Base-by-base conservation (phyloP, 2,329 filamentous ascomycete genomes). In the Corynespora cassiicola region DNA sequence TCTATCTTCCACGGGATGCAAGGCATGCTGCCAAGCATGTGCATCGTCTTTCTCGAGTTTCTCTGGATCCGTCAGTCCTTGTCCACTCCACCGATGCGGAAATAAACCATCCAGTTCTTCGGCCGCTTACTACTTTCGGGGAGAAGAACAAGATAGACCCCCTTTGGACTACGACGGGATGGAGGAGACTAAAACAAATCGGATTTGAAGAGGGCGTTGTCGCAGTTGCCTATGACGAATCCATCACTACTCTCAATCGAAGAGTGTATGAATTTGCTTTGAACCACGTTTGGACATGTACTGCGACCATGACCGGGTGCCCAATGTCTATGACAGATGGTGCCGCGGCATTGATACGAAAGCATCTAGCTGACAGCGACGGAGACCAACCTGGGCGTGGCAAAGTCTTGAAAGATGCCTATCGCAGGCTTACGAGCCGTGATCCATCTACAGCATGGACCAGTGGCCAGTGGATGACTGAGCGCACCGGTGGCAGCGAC, bases 381-480 rank as follows among this genome's bases (percentile, higher is more conserved):
- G 51, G 46, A 1, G 55, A 62, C 15, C 58, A 65, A 28, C 45
- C 49, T 2, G 61, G 61, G 4, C 51, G 56, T 3, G 66, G 67
- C 6, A 49, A 51, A 12, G 75, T 82, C 0, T 74, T 83, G 31
- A 68, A 75, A 23, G 73, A 78, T 25, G 79, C 78, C 3, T 81
- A 76, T 47, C 56, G 66, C 5, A 76, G 76, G 9, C 67, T 87
- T 3, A 79, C 71, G 1, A 80, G 77, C 4, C 71, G 78, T 4
- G 74, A 85, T 36, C 68, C 73, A 0, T 37, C 54, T 0, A 49
- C 65, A 12, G 79, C 80, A 0, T 89, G 85, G 86, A 89, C 85
- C 0, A 86, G 80, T 25, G 85, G 85, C 0, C 86, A 89, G 60
- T 89, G 86, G 86, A 88, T 89, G 86, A 89, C 86, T 0, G 85